A percentile compares a stretch with the other conserved stretches of the same genome.
Conservation (phyloP, 108 stramenopile genomes). For the Stephanodiscus triporus region DNA sequence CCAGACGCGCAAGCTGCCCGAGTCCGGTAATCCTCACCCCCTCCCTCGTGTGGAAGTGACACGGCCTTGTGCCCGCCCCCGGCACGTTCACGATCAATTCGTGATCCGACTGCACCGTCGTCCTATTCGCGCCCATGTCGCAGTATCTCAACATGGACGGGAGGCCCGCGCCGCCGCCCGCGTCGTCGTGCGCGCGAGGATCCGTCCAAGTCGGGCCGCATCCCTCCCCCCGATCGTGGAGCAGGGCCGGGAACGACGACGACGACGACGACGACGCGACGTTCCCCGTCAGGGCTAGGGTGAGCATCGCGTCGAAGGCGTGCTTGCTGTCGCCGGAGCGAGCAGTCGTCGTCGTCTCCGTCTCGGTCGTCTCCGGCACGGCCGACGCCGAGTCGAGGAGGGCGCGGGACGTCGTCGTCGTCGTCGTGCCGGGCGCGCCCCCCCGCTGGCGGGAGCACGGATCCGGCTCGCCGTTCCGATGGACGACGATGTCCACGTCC, state of each 20-base stretch:
- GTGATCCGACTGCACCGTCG: slow-evolving; percentile 77
- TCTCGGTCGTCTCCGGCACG: too few species aligned
- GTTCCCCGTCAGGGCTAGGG: slow-evolving; percentile 49
- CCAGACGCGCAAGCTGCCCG: slow-evolving; percentile 43
- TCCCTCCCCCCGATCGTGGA: slow-evolving; percentile 5
- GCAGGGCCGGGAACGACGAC: background rate
- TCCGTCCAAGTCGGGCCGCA: slow-evolving; percentile 45
- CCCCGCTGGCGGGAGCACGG: slow-evolving; percentile 50
- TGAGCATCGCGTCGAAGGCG: slow-evolving; percentile 70
- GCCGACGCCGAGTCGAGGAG: slow-evolving; percentile 10
- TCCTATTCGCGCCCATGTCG: slow-evolving; percentile 70
- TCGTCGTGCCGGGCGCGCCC: background rate
- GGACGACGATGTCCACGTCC: slow-evolving; percentile 48
- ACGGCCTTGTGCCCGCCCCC: slow-evolving; percentile 48
- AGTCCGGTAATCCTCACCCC: slow-evolving; percentile 68
- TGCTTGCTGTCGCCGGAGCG: slow-evolving; percentile 54
- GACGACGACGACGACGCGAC: background rate
- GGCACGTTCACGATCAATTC: slow-evolving; percentile 57
- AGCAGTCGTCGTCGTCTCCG: slow-evolving; percentile 5
- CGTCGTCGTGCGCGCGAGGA: too few species aligned
- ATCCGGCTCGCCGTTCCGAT: slow-evolving; percentile 78
- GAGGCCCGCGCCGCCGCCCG: too few species aligned
- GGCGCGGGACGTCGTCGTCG: slow-evolving; percentile 19
- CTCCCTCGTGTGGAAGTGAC: slow-evolving; percentile 83
- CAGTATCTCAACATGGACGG: slow-evolving; percentile 55